phyloP scores from a whole-genome alignment of 129 eudicot genomes.

The Artemisia tridentata region DNA sequence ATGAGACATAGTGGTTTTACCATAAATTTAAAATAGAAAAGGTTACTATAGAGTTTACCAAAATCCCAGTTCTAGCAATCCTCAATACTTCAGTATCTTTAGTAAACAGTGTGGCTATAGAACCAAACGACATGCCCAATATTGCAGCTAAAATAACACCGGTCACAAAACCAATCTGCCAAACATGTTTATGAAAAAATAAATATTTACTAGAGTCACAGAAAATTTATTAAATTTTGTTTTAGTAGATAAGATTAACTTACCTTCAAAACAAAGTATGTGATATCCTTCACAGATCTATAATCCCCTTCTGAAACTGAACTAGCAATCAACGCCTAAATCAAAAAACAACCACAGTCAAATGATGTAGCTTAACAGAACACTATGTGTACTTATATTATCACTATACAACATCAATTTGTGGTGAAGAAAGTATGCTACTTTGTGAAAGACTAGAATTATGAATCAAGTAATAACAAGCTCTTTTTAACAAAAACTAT shows the following conservation, averaged over 20 bases:
- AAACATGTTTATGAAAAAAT: constrained; percentile 5
- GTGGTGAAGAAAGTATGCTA: not conserved
- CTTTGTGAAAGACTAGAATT: not conserved
- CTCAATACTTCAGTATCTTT: constrained; percentile 62
- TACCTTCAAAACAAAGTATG: constrained; percentile 73
- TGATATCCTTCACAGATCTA: constrained; percentile 63
- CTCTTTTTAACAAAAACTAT: not conserved
- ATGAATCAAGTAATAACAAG: not conserved
- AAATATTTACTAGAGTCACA: not conserved
- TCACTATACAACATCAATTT: not conserved
- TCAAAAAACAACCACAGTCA: constrained; percentile 15
- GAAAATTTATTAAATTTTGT: not conserved
- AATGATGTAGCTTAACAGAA: not conserved
- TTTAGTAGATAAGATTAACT: not conserved
- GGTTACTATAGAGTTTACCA: constrained; percentile 44
- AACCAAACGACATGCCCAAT: constrained; percentile 66
- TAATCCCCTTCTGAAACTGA: constrained; percentile 73
- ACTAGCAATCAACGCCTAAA: constrained; percentile 82
- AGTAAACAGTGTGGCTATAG: constrained; percentile 67
- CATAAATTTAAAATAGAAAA: not conserved
- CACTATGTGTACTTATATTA: not conserved
- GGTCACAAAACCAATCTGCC: constrained; percentile 69
- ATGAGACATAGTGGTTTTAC: not conserved
- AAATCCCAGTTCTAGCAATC: constrained; percentile 62
- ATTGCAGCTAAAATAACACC: constrained; percentile 65